Conservation (phyloP, 331 rosid species). For the Ulmus americana region DNA sequence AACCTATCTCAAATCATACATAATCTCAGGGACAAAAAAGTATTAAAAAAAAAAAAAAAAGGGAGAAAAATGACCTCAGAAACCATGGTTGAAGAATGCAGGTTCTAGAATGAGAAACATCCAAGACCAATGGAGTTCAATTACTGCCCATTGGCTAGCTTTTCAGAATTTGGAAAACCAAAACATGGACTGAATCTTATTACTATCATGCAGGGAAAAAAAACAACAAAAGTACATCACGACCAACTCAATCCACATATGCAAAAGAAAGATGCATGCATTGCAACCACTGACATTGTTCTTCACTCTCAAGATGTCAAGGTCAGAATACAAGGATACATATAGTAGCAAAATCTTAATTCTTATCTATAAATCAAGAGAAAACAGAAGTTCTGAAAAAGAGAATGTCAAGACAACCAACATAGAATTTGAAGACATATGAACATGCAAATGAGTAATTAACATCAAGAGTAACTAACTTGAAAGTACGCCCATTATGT, state of each 20-base stretch:
- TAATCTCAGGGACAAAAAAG: neutral
- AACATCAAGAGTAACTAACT: slow-evolving; percentile 49
- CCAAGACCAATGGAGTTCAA: neutral
- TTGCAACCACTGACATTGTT: neutral
- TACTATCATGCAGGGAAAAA: too few species aligned
- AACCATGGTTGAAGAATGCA: neutral
- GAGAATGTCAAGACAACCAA: neutral
- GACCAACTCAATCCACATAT: too few species aligned
- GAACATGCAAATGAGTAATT: slow-evolving; percentile 10
- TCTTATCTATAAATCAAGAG: neutral
- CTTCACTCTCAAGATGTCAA: neutral
- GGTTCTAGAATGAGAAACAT: neutral
- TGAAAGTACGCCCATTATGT: slow-evolving; percentile 86
- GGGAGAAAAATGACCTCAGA: neutral
- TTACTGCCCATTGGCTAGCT: neutral
- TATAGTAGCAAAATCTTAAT: neutral
- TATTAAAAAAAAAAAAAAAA: too few species aligned
- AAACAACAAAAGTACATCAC: too few species aligned
- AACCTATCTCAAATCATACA: slow-evolving; percentile 1
- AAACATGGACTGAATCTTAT: neutral
- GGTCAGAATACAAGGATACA: neutral
- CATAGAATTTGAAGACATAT: slow-evolving; percentile 4
- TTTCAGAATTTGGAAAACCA: slow-evolving; percentile 1
- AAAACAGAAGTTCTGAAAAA: neutral
- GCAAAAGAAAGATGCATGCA: neutral